phyloP scores from a whole-genome alignment of 495 filamentous ascomycete genomes.

The Astrothelium macrocarpum region DNA sequence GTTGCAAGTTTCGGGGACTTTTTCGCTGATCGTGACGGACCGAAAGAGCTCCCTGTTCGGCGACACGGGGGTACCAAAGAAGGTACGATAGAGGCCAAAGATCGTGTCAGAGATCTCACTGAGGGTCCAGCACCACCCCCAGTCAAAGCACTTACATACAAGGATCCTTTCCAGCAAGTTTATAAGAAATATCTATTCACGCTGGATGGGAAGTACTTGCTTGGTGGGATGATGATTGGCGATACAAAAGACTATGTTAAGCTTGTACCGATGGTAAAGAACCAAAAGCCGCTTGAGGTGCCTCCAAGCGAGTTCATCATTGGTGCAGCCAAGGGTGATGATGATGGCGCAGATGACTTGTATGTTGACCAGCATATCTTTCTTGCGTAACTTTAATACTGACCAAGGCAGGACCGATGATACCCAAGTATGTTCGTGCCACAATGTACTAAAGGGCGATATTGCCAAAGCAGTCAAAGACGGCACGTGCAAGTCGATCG shows the following conservation, averaged over 20 bases:
- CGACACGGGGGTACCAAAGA: slow-evolving; percentile 34
- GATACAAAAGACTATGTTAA: slow-evolving; percentile 93
- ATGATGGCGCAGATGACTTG: slow-evolving; percentile 62
- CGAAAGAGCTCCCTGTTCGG: slow-evolving; percentile 58
- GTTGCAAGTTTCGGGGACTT: slow-evolving; percentile 95
- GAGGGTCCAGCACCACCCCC: slow-evolving; percentile 44
- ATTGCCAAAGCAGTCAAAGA: slow-evolving; percentile 65
- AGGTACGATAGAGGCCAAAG: slow-evolving; percentile 28
- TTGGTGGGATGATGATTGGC: slow-evolving; percentile 98
- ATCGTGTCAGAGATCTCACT: slow-evolving; percentile 41
- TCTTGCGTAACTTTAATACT: slow-evolving; percentile 13
- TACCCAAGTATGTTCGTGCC: slow-evolving; percentile 90
- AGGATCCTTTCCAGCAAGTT: slow-evolving; percentile 84
- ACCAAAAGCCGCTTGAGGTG: slow-evolving; percentile 66
- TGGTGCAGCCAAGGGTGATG: slow-evolving; percentile 65
- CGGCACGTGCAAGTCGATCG: slow-evolving; percentile 75
- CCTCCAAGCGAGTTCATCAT: slow-evolving; percentile 86
- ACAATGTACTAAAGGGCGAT: slow-evolving; percentile 90
- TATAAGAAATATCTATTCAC: slow-evolving; percentile 98
- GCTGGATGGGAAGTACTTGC: slow-evolving; percentile 79
- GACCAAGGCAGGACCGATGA: slow-evolving; percentile 57
- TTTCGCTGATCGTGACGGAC: slow-evolving; percentile 86
- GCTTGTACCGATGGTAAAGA: slow-evolving; percentile 87
- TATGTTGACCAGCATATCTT: slow-evolving; percentile 29
- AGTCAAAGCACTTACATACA: slow-evolving; percentile 85